phyloP scores from a whole-genome alignment of 768 basidiomycete species.

The Mycena floridula region DNA sequence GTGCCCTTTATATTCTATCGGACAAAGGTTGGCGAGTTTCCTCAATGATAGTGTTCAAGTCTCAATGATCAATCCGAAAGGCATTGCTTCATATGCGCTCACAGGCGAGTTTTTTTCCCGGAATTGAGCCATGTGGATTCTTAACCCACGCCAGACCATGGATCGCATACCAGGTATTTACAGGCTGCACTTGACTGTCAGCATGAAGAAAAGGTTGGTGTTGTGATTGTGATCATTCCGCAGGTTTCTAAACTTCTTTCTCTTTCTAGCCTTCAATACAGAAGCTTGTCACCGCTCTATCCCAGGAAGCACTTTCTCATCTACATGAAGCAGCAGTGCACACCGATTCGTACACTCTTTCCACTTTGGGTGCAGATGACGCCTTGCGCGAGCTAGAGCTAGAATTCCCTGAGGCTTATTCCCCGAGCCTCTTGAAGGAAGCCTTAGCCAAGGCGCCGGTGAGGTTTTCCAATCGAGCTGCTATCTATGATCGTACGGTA shows the following conservation, averaged over 20 bases:
- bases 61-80: slow-evolving; percentile 5
- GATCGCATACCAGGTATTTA: slow-evolving; percentile 51
- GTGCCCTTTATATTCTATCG: slow-evolving; percentile 77
- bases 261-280: slow-evolving; percentile 65
- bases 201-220: slow-evolving; percentile 82
- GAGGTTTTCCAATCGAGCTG: slow-evolving; percentile 39
- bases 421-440: slow-evolving; percentile 35
- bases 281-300: slow-evolving; percentile 57
- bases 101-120: slow-evolving; percentile 58
- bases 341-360: slow-evolving; percentile 54
- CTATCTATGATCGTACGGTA: slow-evolving; percentile 46
- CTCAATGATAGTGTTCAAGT: no score
- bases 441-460: slow-evolving; percentile 35
- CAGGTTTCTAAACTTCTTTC: neutral
- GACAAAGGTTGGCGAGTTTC: no score
- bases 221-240: neutral
- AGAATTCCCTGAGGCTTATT: slow-evolving; percentile 41
- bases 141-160: slow-evolving; percentile 42
- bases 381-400: slow-evolving; percentile 41
- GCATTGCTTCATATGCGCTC: slow-evolving; percentile 60
- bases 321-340: slow-evolving; percentile 60
- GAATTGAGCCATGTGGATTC: no score
- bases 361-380: slow-evolving; percentile 37
- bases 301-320: slow-evolving; percentile 53
- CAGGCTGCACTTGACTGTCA: slow-evolving; percentile 66